Evolutionary conservation across 805 yeast genomes (phyloP).

Genomic region (Yarrowia sp.): DNA sequence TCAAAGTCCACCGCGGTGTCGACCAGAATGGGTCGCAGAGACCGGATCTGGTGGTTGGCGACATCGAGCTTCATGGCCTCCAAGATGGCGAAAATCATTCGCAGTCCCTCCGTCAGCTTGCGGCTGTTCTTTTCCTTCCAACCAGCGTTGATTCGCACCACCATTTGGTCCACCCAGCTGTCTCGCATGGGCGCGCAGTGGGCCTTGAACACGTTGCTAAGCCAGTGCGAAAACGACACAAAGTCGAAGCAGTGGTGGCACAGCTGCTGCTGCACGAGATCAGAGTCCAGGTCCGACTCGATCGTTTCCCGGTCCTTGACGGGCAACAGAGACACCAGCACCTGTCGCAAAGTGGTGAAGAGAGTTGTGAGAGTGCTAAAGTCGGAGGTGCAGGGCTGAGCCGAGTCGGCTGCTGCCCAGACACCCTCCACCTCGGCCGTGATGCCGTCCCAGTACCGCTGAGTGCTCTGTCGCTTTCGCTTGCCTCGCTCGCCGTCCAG

Average conservation of each 20-base stretch:
- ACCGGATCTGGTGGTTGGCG: slow-evolving; percentile 91
- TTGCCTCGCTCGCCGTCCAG: slow-evolving; percentile 90
- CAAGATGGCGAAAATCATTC: slow-evolving; percentile 78
- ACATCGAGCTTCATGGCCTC: slow-evolving; percentile 96
- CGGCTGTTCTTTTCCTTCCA: slow-evolving; percentile 56
- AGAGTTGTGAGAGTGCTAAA: slow-evolving; percentile 66
- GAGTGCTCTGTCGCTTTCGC: slow-evolving; percentile 75
- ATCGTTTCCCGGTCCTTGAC: slow-evolving; percentile 72
- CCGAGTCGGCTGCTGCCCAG: slow-evolving; percentile 5
- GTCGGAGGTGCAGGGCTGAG: slow-evolving; percentile 2
- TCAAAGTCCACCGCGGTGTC: slow-evolving; percentile 91
- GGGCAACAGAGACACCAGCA: slow-evolving; percentile 77
- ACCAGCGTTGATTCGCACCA: slow-evolving; percentile 57
- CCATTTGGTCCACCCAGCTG: slow-evolving; percentile 86
- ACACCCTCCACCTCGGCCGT: slow-evolving; percentile 65
- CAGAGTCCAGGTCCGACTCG: slow-evolving; percentile 76
- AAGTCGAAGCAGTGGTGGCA: slow-evolving; percentile 70
- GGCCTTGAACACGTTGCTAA: slow-evolving; percentile 76
- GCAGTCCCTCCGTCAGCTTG: slow-evolving; percentile 71
- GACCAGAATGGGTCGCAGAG: slow-evolving; percentile 80
- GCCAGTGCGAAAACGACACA: slow-evolving; percentile 72
- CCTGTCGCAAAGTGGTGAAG: slow-evolving; percentile 79
- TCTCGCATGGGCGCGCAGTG: slow-evolving; percentile 98
- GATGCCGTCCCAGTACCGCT: slow-evolving; percentile 83
- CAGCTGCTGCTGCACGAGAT: slow-evolving; percentile 76